Conservation (phyloP, 192 early-diverging fungal species). For the Funneliformis mosseae region DNA sequence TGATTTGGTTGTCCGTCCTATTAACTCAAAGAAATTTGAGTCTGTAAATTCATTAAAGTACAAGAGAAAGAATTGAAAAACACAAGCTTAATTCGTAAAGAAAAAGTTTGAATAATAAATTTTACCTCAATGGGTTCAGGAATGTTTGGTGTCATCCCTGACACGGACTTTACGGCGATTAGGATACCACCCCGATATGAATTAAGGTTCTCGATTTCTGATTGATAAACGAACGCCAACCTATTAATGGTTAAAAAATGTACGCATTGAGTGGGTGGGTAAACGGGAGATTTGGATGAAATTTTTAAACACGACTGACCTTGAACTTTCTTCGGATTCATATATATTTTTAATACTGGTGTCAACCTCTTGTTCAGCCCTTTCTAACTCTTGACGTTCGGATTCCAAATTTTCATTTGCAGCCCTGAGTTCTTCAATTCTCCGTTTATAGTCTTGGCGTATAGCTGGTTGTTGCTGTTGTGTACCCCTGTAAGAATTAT, state of each 20-base stretch:
- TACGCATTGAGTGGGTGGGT: neutral
- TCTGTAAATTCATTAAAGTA: neutral
- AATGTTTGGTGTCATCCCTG: neutral
- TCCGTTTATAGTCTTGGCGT: conserved; percentile 12
- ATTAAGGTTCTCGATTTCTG: conserved; percentile 13
- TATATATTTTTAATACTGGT: conserved; percentile 23
- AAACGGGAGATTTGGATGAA: neutral
- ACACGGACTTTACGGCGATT: conserved; percentile 10
- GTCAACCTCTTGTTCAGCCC: conserved; percentile 2
- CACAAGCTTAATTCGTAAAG: neutral
- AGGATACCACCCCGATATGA: neutral
- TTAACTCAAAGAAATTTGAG: neutral
- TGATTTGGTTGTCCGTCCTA: conserved; percentile 7
- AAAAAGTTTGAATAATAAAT: neutral
- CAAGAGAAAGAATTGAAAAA: neutral
- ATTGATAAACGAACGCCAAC: conserved; percentile 16
- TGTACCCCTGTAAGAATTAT: neutral
- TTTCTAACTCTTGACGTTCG: conserved; percentile 11
- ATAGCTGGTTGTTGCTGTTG: conserved; percentile 1
- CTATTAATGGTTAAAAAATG: neutral
- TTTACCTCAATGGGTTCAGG: conserved; percentile 12
- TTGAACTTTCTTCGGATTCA: conserved; percentile 9
- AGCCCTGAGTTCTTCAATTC: conserved; percentile 16
- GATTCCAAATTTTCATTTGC: conserved; percentile 25
- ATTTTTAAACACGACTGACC: neutral